Conservation (phyloP, 1,284 basidiomycete genomes). For the Mycosarcoma mackinlayi region DNA sequence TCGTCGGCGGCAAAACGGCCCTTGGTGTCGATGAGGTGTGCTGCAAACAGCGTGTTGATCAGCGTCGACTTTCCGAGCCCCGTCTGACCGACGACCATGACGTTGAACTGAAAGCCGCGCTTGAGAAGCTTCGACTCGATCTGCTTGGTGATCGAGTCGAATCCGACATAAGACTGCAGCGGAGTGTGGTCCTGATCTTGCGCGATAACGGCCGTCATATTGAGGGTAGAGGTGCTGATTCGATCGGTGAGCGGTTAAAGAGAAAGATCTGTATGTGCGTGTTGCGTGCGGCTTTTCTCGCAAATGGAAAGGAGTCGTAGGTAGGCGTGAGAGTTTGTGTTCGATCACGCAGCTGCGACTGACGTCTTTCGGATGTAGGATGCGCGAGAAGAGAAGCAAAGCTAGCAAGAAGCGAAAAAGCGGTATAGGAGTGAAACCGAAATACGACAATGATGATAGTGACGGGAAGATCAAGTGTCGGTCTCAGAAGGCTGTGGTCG, state of each 20-base stretch:
- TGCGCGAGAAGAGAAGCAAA: too few relatives aligned
- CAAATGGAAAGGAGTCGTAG: too few relatives aligned
- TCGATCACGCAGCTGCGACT: too few relatives aligned
- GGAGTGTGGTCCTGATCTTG: conserved; percentile 53
- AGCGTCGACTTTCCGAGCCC: conserved; percentile 98
- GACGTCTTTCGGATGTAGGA: too few relatives aligned
- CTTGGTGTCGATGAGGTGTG: conserved; percentile 96
- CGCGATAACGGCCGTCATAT: conserved; percentile 38
- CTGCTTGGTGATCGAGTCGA: conserved; percentile 83
- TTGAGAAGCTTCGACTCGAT: conserved; percentile 99
- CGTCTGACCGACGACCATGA: conserved; percentile 80
- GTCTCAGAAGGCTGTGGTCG: too few relatives aligned
- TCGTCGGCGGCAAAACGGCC: conserved; percentile 88
- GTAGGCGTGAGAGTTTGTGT: too few relatives aligned
- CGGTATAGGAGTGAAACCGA: too few relatives aligned
- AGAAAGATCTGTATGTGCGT: too few relatives aligned
- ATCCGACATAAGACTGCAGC: conserved; percentile 68
- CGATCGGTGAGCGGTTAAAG: too few relatives aligned
- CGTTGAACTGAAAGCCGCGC: conserved; percentile 97
- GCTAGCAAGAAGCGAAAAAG: too few relatives aligned
- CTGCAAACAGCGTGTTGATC: conserved; percentile 98
- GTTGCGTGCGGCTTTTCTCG: too few relatives aligned
- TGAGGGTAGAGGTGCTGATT: background rate
- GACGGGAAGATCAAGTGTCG: background rate
- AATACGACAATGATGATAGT: conserved; percentile 7